Percentiles rank a stretch among this genome's conserved stretches.
Conservation (phyloP, 2,329 filamentous ascomycete species). For the Amphichorda felina region DNA sequence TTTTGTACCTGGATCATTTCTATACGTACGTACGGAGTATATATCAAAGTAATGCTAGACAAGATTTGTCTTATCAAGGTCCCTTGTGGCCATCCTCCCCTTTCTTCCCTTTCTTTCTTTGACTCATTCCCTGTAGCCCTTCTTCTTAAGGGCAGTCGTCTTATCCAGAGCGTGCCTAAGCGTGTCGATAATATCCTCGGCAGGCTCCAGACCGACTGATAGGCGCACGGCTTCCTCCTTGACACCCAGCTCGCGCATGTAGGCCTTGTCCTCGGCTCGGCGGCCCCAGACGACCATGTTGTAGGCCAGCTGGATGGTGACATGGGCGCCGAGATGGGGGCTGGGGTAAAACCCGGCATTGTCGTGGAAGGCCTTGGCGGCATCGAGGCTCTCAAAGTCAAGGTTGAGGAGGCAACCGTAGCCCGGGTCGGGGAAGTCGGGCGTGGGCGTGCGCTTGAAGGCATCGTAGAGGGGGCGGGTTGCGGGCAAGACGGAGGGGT, state of each 20-base stretch:
- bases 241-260: constrained; percentile 24
- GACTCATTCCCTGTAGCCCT: no score
- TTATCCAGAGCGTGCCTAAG: constrained; percentile 18
- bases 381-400: constrained; percentile 30
- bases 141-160: constrained; percentile 7
- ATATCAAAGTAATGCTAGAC: no score
- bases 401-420: constrained; percentile 43
- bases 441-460: constrained; percentile 21
- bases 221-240: constrained; percentile 30
- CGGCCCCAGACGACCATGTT: constrained; percentile 30
- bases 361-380: constrained; percentile 36
- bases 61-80: no score
- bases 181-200: constrained; percentile 26
- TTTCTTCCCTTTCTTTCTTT: no score
- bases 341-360: constrained; percentile 33
- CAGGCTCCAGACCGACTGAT: constrained; percentile 33
- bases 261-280: constrained; percentile 20
- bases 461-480: constrained; percentile 19
- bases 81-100: no score
- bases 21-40: no score
- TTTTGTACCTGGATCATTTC: no score
- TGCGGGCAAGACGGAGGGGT: constrained; percentile 27
- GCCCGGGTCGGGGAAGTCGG: constrained; percentile 34
- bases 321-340: constrained; percentile 40
- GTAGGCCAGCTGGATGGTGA: constrained; percentile 36